Evolutionary conservation across 2,329 filamentous ascomycete species (phyloP).

Genomic region (Monosporascus sp.): DNA sequence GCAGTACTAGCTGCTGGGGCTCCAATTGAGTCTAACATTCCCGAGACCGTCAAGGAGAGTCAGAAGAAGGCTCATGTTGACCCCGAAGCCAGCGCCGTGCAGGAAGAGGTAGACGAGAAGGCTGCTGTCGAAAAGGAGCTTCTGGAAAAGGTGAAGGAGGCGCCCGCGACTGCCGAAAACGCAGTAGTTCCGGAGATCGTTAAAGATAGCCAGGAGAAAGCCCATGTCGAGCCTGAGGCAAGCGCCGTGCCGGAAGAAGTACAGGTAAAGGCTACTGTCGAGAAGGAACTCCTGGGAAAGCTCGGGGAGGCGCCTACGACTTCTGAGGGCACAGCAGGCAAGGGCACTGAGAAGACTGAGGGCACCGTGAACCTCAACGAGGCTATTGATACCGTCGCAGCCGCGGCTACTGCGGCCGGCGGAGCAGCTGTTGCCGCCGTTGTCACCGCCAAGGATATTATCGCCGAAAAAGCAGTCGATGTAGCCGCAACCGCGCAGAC

Average conservation of each 20-base stretch:
- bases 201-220: slow-evolving; percentile 66
- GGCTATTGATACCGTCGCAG: slow-evolving; percentile 36
- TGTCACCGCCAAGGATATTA: slow-evolving; percentile 35
- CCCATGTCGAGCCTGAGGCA: slow-evolving; percentile 60
- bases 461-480: slow-evolving; percentile 35
- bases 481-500: slow-evolving; percentile 27
- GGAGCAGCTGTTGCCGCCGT: slow-evolving; percentile 28
- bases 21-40: slow-evolving; percentile 44
- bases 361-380: slow-evolving; percentile 35
- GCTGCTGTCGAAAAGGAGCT: slow-evolving; percentile 66
- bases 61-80: slow-evolving; percentile 59
- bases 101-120: slow-evolving; percentile 66
- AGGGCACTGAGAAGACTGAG: slow-evolving; percentile 50
- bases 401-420: slow-evolving; percentile 36
- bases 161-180: slow-evolving; percentile 25
- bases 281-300: slow-evolving; percentile 64
- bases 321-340: slow-evolving; percentile 49
- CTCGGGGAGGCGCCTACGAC: slow-evolving; percentile 56
- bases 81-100: slow-evolving; percentile 64
- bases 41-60: slow-evolving; percentile 65
- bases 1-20: slow-evolving; percentile 37
- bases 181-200: slow-evolving; percentile 52
- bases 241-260: slow-evolving; percentile 61
- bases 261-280: slow-evolving; percentile 64
- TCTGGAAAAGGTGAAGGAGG: slow-evolving; percentile 59